A percentile compares a stretch with the other conserved stretches of the same genome.
Conservation (phyloP, 257 asterid species). For the Solanum sitiens region DNA sequence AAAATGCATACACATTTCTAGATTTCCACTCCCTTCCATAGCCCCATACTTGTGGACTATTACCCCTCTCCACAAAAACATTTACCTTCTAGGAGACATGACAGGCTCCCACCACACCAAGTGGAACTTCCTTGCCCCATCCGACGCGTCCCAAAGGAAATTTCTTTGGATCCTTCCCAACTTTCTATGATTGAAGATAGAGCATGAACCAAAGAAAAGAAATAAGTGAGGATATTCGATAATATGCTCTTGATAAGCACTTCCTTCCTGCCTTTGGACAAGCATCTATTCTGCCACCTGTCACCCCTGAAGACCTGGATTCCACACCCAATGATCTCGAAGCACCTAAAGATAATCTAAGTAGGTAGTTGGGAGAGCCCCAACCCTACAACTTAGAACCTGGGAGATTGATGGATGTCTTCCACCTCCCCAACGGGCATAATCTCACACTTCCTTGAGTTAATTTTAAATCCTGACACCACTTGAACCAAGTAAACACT, state of each 20-base stretch:
- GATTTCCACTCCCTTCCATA: not conserved
- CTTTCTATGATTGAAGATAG: not conserved
- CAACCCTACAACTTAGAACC: not conserved
- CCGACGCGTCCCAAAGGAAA: not conserved
- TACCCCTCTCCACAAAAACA: not conserved
- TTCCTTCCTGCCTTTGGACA: not conserved
- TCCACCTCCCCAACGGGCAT: not conserved
- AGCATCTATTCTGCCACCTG: not conserved
- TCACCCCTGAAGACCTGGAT: not conserved
- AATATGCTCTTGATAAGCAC: not conserved
- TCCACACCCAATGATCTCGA: not conserved
- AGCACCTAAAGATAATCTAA: not conserved
- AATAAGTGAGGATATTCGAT: not conserved
- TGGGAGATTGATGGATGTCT: not conserved
- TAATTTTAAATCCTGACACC: not conserved
- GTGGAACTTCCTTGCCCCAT: not conserved
- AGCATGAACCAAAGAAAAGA: not conserved
- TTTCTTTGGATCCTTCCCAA: not conserved
- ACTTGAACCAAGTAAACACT: not conserved
- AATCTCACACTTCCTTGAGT: not conserved
- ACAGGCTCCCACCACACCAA: not conserved
- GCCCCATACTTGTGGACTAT: not conserved
- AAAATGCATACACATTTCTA: not conserved
- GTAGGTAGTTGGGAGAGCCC: not conserved
- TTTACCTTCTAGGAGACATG: not conserved